These are phyloP conservation scores for Echeveria elegans DNA, from an alignment of 164 flowering plant species.

Conservation along the genomic window DNA sequence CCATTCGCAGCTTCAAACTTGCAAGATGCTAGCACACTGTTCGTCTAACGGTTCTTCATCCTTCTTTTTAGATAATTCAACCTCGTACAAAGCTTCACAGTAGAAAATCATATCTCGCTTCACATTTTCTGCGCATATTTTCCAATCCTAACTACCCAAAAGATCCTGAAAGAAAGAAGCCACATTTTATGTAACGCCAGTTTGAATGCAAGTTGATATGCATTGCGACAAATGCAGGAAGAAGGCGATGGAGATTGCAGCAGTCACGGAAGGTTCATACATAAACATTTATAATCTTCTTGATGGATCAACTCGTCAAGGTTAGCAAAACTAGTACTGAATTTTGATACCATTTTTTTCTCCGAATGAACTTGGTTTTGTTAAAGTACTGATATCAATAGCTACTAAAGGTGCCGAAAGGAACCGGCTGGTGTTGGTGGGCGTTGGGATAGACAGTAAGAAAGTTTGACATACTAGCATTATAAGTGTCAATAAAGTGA, in stretches of 20 bases:
- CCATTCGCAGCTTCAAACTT: slow-evolving; percentile 21
- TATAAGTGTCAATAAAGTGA: neutral
- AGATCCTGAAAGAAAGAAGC: neutral
- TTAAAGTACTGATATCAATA: neutral
- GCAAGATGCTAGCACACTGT: slow-evolving; percentile 36
- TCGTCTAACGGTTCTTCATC: slow-evolving; percentile 82
- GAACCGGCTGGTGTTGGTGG: neutral
- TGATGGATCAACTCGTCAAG: no score
- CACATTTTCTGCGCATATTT: neutral
- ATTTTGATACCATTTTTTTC: no score
- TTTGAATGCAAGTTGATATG: neutral
- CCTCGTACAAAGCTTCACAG: slow-evolving; percentile 14
- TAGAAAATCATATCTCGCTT: neutral
- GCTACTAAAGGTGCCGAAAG: neutral
- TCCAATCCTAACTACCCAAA: neutral
- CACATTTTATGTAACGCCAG: neutral
- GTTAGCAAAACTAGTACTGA: neutral
- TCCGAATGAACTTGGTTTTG: neutral
- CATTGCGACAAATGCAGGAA: neutral
- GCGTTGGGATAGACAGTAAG: neutral
- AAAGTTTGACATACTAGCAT: neutral
- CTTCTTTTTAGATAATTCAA: slow-evolving; percentile 63
- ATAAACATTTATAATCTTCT: neutral
- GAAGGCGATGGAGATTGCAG: neutral
- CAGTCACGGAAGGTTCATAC: neutral